Evolutionary conservation across 495 filamentous ascomycete genomes (phyloP), one percentile per base, ranked within the genome.

Genomic region (Penicillium cataractarum): DNA sequence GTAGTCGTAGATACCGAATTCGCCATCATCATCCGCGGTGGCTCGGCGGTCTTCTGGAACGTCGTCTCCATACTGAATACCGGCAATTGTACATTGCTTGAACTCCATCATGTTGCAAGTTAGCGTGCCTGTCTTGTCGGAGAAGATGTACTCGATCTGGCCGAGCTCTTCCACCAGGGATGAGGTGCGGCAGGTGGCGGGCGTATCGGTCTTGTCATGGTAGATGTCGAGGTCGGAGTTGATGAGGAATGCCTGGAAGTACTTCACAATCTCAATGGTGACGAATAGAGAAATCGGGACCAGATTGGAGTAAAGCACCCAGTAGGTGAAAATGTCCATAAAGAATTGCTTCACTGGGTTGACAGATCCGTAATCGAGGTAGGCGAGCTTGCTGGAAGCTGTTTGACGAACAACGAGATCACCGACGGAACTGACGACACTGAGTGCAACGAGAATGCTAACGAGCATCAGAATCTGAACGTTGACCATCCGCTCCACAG

Each of bases 31-130:
- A 61, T 91, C 84, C 4, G 84, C 81, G 5, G 87, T 90, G 4
- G 93, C 90, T 62, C 92, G 84, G 52, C 92, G 87, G 70, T 99
- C 96, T 72, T 99, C 96, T 0, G 96, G 88, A 26, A 97, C 88
- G 52, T 95, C 93, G 58, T 95, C 93, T 9, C 90, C 90, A 70
- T 99, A 99, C 75, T 96, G 92, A 60, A 98, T 88, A 27, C 96
- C 96, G 19, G 86, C 90, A 68, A 99, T 97, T 4, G 90, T 89
- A 65, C 90, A 95, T 74, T 97, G 92, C 74, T 92, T 92, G 74
- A 97, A 99, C 75, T 98, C 96, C 96, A 99, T 99, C 85, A 90
- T 87, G 74, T 99, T 99, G 78, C 93, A 96, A 27, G 96, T 99
- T 67, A 99, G 78, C n/a, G 96, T 99, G 35, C 96, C 96, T 7